A percentile compares a stretch with the other conserved stretches of the same genome.
phyloP scores from a whole-genome alignment of 2,329 filamentous ascomycete species.

The Ascosphaera apis region DNA sequence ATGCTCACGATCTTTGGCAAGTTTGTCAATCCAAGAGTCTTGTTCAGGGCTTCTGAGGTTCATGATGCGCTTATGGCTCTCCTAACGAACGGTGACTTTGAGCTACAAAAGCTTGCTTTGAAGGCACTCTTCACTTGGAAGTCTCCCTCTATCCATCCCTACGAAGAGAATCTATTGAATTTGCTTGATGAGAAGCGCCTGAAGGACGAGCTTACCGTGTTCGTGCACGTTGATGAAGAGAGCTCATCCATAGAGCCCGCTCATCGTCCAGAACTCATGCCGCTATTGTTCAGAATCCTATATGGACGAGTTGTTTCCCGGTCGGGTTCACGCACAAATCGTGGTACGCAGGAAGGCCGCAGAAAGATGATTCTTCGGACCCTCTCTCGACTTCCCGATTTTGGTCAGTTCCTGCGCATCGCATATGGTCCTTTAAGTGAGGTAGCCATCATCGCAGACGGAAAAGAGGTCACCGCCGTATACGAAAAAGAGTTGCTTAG shows the following conservation, averaged over 20 bases:
- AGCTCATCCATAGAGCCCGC: conserved; percentile 45
- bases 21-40: conserved; percentile 64
- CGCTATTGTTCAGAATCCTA: conserved; percentile 62
- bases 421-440: conserved; percentile 47
- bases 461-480: conserved; percentile 26
- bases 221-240: conserved; percentile 48
- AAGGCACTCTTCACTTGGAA: conserved; percentile 84
- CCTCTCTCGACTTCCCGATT: conserved; percentile 55
- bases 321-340: conserved; percentile 51
- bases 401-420: conserved; percentile 64
- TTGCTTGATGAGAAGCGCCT: conserved; percentile 79
- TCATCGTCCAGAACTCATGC: conserved; percentile 55
- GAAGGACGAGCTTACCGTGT: conserved; percentile 77
- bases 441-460: conserved; percentile 33
- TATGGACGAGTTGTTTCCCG: conserved; percentile 78
- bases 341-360: conserved; percentile 54
- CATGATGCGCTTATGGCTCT: conserved; percentile 51
- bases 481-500: conserved; percentile 38
- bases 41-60: conserved; percentile 58
- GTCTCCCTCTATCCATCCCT: conserved; percentile 46
- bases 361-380: conserved; percentile 52
- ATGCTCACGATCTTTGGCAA: conserved; percentile 62
- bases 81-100: conserved; percentile 68
- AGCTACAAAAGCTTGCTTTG: conserved; percentile 66
- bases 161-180: conserved; percentile 67